phyloP scores from a whole-genome alignment of 2,329 filamentous ascomycete species.

The Dactylellina drechsleri region DNA sequence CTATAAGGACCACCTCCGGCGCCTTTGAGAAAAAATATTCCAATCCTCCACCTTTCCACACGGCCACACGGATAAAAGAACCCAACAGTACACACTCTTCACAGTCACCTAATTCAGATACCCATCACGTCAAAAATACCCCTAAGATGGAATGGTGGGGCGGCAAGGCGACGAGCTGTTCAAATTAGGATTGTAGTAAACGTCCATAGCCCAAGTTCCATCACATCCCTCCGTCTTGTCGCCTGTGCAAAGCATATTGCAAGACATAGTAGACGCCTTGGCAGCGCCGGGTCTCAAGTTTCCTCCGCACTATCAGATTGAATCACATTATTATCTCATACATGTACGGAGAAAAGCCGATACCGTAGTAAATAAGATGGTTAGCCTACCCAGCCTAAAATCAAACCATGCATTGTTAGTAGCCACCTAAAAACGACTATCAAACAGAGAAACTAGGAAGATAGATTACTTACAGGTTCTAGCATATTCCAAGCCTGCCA shows the following conservation, averaged over 20 bases:
- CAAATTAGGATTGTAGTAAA: conserved; percentile 2
- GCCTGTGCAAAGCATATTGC: background rate
- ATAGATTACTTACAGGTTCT: background rate
- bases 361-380: background rate
- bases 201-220: background rate
- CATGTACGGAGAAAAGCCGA: background rate
- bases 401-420: background rate
- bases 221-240: background rate
- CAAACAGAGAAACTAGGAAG: background rate
- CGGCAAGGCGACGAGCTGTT: background rate
- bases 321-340: background rate
- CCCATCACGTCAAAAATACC: no score
- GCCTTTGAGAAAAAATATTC: no score
- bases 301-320: background rate
- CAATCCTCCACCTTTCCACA: no score
- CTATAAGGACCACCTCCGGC: no score
- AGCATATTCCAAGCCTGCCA: background rate
- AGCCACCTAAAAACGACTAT: no score
- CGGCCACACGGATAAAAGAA: no score
- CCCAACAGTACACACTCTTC: no score
- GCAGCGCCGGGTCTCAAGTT: background rate
- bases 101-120: no score
- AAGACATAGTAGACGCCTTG: background rate
- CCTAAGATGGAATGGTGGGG: no score
- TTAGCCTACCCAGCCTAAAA: background rate